Conservation (phyloP, 1,284 basidiomycete species). For the Rhodotorula sp. region DNA sequence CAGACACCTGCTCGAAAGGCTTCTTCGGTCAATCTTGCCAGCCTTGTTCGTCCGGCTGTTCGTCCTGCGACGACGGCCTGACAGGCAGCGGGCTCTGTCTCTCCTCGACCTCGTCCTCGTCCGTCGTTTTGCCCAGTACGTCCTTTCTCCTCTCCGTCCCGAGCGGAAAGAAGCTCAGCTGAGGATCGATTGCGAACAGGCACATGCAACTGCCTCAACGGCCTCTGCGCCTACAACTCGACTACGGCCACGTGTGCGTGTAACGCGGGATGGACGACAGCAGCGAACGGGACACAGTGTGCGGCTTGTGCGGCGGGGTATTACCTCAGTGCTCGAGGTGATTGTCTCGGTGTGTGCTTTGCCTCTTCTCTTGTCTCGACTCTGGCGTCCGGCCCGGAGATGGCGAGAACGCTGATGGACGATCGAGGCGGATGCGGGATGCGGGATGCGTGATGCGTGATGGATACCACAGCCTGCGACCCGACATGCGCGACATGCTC, state of each 20-base stretch:
- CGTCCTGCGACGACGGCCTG: conserved; percentile 68
- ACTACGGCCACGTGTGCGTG: conserved; percentile 62
- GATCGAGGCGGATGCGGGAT: no score
- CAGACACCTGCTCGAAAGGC: conserved; percentile 64
- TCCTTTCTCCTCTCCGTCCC: not conserved
- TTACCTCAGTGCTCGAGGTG: conserved; percentile 64
- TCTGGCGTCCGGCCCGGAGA: no score
- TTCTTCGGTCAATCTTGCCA: conserved; percentile 69
- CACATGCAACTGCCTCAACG: conserved; percentile 72
- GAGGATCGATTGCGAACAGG: conserved; percentile 54
- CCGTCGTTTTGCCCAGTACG: conserved; percentile 18
- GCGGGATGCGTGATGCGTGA: no score
- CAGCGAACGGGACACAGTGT: conserved; percentile 58
- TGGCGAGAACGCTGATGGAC: no score
- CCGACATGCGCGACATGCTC: conserved; percentile 68
- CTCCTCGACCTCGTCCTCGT: conserved; percentile 43
- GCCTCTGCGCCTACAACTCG: conserved; percentile 57
- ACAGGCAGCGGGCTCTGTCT: conserved; percentile 69
- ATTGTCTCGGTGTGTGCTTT: conserved; percentile 62
- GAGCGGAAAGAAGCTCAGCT: conserved; percentile 18
- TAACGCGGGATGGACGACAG: conserved; percentile 69
- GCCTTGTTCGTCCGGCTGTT: conserved; percentile 64
- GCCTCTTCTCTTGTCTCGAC: not conserved
- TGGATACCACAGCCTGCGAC: conserved; percentile 57
- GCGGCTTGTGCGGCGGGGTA: conserved; percentile 69